Percentiles rank a stretch among this genome's conserved stretches.
These are phyloP conservation scores for Boletus coccyginus DNA, from an alignment of 768 basidiomycete genomes.

Conservation along the genomic window DNA sequence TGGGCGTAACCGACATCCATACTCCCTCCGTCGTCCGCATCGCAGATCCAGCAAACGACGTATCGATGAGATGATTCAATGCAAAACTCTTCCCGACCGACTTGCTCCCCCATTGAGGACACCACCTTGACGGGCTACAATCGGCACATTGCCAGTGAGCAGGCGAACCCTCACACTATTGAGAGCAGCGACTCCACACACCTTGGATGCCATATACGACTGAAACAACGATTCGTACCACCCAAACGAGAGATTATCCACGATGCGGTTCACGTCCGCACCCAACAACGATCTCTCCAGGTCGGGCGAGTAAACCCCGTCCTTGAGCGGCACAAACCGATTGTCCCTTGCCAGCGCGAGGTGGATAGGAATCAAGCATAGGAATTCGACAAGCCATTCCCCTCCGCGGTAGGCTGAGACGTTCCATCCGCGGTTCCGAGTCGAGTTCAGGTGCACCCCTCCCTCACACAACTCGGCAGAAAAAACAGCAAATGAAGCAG, in stretches of 20 bases:
- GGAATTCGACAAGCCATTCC: constrained; percentile 60
- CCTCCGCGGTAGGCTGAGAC: constrained; percentile 45
- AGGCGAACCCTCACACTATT: rapidly evolving
- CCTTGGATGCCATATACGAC: constrained; percentile 60
- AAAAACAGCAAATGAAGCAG: constrained; percentile 32
- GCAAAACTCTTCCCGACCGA: constrained; percentile 62
- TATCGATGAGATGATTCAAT: constrained; percentile 59
- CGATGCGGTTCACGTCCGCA: constrained; percentile 54
- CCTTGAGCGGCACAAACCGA: constrained; percentile 58
- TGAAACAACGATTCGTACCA: constrained; percentile 67
- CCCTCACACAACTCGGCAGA: constrained; percentile 7
- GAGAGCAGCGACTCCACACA: constrained; percentile 4
- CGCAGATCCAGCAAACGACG: constrained; percentile 63
- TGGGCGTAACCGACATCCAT: constrained; percentile 67
- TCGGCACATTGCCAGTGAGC: neutral
- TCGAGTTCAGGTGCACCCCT: neutral
- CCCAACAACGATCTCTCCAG: constrained; percentile 54
- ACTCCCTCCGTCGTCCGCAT: constrained; percentile 67
- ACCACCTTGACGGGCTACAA: constrained; percentile 59
- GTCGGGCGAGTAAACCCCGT: constrained; percentile 49
- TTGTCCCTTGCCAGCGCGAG: constrained; percentile 59
- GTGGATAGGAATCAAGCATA: constrained; percentile 65
- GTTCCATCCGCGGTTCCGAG: constrained; percentile 18
- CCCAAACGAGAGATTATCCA: constrained; percentile 53
- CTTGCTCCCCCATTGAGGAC: constrained; percentile 68